A percentile compares a stretch with the other conserved stretches of the same genome.
Conservation (phyloP, 2,329 filamentous ascomycete species). For the Fusarium mundagurra region DNA sequence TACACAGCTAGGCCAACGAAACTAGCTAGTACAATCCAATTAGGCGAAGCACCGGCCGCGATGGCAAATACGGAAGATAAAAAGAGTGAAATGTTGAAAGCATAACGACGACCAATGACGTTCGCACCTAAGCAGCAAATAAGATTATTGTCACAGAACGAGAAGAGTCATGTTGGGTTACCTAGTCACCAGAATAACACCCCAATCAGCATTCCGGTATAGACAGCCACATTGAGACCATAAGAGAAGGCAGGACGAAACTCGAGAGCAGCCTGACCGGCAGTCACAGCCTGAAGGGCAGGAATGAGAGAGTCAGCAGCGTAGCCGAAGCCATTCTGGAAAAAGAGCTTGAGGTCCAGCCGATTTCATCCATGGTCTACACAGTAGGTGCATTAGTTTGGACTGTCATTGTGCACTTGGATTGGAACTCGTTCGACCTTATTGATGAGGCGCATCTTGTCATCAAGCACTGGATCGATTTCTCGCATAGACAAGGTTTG, state of each 20-base stretch:
- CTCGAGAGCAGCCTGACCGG: neutral
- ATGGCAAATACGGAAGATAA: neutral
- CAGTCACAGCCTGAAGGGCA: neutral
- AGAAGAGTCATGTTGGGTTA: neutral
- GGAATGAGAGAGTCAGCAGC: neutral
- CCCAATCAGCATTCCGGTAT: neutral
- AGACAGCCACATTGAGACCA: neutral
- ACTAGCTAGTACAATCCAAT: neutral
- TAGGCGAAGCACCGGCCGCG: neutral
- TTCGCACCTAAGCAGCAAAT: neutral
- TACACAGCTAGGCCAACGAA: neutral
- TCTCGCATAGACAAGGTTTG: neutral
- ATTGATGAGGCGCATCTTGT: neutral
- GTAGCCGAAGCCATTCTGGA: neutral
- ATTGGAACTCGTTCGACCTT: neutral
- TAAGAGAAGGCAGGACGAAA: neutral
- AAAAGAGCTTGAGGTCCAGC: neutral
- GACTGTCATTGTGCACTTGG: rapidly evolving
- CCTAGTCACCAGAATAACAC: neutral
- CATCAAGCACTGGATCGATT: neutral
- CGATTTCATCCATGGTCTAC: neutral
- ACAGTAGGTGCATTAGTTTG: neutral
- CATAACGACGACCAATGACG: neutral
- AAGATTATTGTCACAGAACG: neutral
- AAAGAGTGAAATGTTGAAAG: neutral